Percentiles rank a stretch among this genome's conserved stretches.
Evolutionary conservation across 106 monocot genomes (phyloP).

Genomic region (Dioscorea alata): DNA sequence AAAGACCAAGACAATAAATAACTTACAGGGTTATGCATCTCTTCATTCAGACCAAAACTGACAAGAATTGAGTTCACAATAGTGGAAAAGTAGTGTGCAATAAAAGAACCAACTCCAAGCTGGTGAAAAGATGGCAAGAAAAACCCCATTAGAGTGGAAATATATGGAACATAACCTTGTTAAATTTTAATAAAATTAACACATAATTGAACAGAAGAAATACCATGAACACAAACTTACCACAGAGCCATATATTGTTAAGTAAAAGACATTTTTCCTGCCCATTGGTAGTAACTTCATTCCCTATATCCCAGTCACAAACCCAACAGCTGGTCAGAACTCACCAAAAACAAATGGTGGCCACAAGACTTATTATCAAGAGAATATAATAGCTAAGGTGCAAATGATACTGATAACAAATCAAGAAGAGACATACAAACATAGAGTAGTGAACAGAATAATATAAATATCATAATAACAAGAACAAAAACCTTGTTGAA

Average conservation of each 20-base stretch:
- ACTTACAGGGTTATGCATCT: slow-evolving; percentile 95
- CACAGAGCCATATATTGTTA: slow-evolving; percentile 88
- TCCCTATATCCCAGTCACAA: slow-evolving; percentile 36
- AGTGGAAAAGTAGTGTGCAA: slow-evolving; percentile 81
- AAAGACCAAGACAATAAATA: not conserved
- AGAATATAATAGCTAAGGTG: not conserved
- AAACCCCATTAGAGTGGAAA: not conserved
- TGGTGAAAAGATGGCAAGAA: slow-evolving; percentile 22
- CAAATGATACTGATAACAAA: no score
- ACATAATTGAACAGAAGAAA: not conserved
- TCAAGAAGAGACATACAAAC: no score
- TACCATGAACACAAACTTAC: slow-evolving; percentile 24
- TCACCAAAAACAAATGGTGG: not conserved
- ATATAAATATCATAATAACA: no score
- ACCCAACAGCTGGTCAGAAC: no score
- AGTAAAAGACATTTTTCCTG: slow-evolving; percentile 84
- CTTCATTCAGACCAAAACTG: slow-evolving; percentile 78
- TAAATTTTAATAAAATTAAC: not conserved
- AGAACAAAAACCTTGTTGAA: no score
- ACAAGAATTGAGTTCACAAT: slow-evolving; percentile 71
- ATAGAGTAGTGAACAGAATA: no score
- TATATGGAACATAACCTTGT: not conserved
- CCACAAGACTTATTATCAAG: not conserved
- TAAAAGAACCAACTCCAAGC: slow-evolving; percentile 90
- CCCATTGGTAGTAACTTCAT: slow-evolving; percentile 96